Evolutionary conservation across 192 early-diverging fungal species (phyloP), one percentile per base, ranked within the genome.

Genomic region (Powellomyces hirtus): DNA sequence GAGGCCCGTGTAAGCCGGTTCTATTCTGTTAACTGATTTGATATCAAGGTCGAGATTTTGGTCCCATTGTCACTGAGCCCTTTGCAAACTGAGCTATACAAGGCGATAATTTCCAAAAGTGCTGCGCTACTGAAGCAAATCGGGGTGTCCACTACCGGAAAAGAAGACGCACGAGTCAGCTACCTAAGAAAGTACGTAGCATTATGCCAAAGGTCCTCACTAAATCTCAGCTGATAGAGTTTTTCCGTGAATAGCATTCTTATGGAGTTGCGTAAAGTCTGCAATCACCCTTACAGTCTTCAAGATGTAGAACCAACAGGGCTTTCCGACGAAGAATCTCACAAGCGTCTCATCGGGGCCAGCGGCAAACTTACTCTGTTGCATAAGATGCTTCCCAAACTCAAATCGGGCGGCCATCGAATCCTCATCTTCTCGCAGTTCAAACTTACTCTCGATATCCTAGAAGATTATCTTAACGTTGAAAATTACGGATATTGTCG

Each of bases 351-450:
- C n/a, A 85, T 92, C 37, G 85, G 86, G 27, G 69, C 86, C 1
- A 79, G 86, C 26, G 97, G 96, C 29, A 99, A 99, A 73, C 89
- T 98, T 76, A 59, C 93, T 6, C 59, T 96, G 0, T 76, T 99
- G 46, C 89, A 95, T 72, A 82, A 89, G 6, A 75, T 99, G 33
- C 75, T 99, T 34, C 86, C 92, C 0, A 83, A 79, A 5, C 75
- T 99, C 7, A 89, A 96, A 66, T 78, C 83, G 4, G 68, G 86
- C 10, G 91, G 89, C 3, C 96, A 99, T 81, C 94, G 95, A 61
- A 92, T 98, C 6, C 81, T 99, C 34, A 84, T 98, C 14, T 99
- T 98, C 75, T 91, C 89, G 10, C 97, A 99, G 79, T 97, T 99
- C 95, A 96, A 91, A 75, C 88, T 95, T 57, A 88, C 96, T 72